A percentile compares a stretch with the other conserved stretches of the same genome.
Evolutionary conservation across 495 filamentous ascomycete species (phyloP).

Genomic region (Hypoxylon rickii): DNA sequence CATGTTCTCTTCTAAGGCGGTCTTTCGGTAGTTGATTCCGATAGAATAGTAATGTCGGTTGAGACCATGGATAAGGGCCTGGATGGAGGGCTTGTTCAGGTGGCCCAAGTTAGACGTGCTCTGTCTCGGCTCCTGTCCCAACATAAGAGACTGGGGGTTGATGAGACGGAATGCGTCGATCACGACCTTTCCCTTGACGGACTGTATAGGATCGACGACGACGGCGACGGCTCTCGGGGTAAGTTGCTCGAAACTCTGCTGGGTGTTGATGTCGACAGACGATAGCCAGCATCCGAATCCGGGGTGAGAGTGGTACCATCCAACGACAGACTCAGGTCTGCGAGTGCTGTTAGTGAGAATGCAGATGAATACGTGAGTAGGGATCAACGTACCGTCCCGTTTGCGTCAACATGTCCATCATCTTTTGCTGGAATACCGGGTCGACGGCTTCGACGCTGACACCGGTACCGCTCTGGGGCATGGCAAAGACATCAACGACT

Average conservation of each 20-base stretch:
- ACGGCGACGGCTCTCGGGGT: constrained; percentile 95
- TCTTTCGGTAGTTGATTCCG: constrained; percentile 96
- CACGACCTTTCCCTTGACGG: constrained; percentile 98
- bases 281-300: constrained; percentile 99
- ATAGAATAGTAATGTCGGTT: constrained; percentile 99
- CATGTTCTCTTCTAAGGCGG: constrained; percentile 98
- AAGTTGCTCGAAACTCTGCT: constrained; percentile 98
- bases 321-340: constrained; percentile 94
- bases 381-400: constrained; percentile 76
- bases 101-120: constrained; percentile 97
- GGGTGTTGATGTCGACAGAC: constrained; percentile 98
- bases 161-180: constrained; percentile 99
- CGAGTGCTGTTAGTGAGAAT: constrained; percentile 6
- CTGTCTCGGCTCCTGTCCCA: constrained; percentile 97
- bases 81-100: constrained; percentile 97
- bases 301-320: constrained; percentile 99
- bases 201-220: constrained; percentile 97
- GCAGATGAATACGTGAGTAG: background rate
- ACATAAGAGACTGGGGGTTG: constrained; percentile 97
- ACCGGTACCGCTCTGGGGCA: constrained; percentile 99
- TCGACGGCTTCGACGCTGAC: constrained; percentile 98
- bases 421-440: constrained; percentile 97
- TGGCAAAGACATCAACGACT: constrained; percentile 97
- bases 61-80: constrained; percentile 97
- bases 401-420: constrained; percentile 99